A percentile compares a stretch with the other conserved stretches of the same genome.
Evolutionary conservation across 148 eudicot species (phyloP).

Genomic region (Chenopodium album): DNA sequence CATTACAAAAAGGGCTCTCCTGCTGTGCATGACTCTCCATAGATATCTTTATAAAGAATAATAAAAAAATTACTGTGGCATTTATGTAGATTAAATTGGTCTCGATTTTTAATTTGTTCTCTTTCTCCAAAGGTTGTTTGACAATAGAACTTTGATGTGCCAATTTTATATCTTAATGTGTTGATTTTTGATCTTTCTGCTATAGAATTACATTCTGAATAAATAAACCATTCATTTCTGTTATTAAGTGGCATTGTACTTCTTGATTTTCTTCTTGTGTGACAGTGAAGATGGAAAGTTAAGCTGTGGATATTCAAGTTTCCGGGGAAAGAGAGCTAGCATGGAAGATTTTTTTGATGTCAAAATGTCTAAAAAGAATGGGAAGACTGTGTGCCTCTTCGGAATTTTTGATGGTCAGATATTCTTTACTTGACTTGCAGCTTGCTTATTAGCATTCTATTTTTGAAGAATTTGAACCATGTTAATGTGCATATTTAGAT

Average conservation of each 20-base stretch:
- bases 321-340: conserved; percentile 91
- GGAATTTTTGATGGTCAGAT: conserved; percentile 95
- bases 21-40: too few species aligned
- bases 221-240: neutral
- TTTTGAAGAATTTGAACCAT: neutral
- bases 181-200: neutral
- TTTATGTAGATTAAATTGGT: neutral
- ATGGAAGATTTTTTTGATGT: conserved; percentile 97
- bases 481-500: neutral
- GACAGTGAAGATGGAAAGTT: conserved; percentile 89
- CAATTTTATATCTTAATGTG: neutral
- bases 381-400: conserved; percentile 71
- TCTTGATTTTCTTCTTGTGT: conserved; percentile 25
- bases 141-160: neutral
- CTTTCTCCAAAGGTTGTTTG: neutral
- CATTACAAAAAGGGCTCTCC: neutral
- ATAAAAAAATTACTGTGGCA: neutral
- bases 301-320: conserved; percentile 91
- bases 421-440: conserved; percentile 8
- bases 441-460: neutral
- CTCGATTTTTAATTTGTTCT: neutral
- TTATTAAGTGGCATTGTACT: conserved; percentile 24
- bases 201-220: neutral
- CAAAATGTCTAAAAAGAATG: conserved; percentile 70
- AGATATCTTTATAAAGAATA: neutral